Evolutionary conservation across 495 filamentous ascomycete genomes (phyloP).

Genomic region (Daldinia loculata): DNA sequence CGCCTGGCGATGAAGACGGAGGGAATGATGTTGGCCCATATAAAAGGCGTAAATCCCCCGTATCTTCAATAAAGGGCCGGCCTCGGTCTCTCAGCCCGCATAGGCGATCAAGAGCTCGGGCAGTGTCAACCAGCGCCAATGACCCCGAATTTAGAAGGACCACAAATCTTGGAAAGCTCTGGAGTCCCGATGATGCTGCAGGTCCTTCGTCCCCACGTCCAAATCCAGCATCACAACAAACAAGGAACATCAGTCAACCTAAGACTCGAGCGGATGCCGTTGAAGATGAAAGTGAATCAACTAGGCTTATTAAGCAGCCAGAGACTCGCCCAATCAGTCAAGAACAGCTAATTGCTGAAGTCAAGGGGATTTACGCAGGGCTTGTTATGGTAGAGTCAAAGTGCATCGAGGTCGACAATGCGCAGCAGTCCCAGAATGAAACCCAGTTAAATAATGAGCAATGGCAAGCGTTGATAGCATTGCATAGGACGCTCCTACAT

Average conservation of each 20-base stretch:
- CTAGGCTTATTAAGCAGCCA: slow-evolving; percentile 47
- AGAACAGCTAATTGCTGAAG: slow-evolving; percentile 70
- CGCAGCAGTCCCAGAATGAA: slow-evolving; percentile 58
- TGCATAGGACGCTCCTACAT: slow-evolving; percentile 76
- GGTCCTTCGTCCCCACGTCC: slow-evolving; percentile 32
- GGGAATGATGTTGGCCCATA: slow-evolving; percentile 22
- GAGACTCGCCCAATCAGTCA: slow-evolving; percentile 67
- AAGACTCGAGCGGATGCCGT: slow-evolving; percentile 17
- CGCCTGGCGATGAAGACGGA: slow-evolving; percentile 8
- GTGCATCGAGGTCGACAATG: slow-evolving; percentile 73
- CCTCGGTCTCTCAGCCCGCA: slow-evolving; percentile 33
- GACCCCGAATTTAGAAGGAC: slow-evolving; percentile 48
- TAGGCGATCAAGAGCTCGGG: slow-evolving; percentile 41
- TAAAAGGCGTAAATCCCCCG: slow-evolving; percentile 42
- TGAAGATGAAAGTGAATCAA: slow-evolving; percentile 37
- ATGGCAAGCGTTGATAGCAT: slow-evolving; percentile 73
- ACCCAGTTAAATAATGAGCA: slow-evolving; percentile 62
- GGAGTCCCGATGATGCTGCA: slow-evolving; percentile 46
- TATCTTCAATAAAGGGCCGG: slow-evolving; percentile 14
- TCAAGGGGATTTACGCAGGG: slow-evolving; percentile 75
- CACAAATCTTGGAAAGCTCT: slow-evolving; percentile 47
- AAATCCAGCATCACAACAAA: slow-evolving; percentile 16
- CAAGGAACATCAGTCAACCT: slow-evolving; percentile 15
- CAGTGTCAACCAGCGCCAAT: slow-evolving; percentile 21
- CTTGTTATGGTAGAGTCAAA: slow-evolving; percentile 78